Evolutionary conservation across 345 rosid species (phyloP).

Genomic region (sweet orange (Citrus sinensis)): DVS_A1.0 CM039166.1:21514001-21514500

Average conservation of each 20-base stretch:
- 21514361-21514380: not conserved
- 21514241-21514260: constrained; percentile 42
- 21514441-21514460: constrained; percentile 60
- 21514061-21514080: not conserved
- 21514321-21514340: too few species aligned
- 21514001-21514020: constrained; percentile 95
- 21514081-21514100: not conserved
- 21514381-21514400: not conserved
- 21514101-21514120: too few species aligned
- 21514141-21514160: constrained; percentile 38
- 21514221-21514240: constrained; percentile 77
- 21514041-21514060: constrained; percentile 75
- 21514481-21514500: constrained; percentile 66
- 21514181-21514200: constrained; percentile 92
- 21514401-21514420: too few species aligned
- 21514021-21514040: constrained; percentile 89
- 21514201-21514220: constrained; percentile 66
- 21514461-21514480: constrained; percentile 98
- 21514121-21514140: not conserved
- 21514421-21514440: constrained; percentile 69
- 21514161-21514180: constrained; percentile 87
- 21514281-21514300: not conserved
- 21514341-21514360: not conserved
- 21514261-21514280: not conserved
- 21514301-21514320: not conserved